A percentile compares a stretch with the other conserved stretches of the same genome.
Evolutionary conservation across 768 basidiomycete species (phyloP).

Genomic region (Podaxis rugospora): DNA sequence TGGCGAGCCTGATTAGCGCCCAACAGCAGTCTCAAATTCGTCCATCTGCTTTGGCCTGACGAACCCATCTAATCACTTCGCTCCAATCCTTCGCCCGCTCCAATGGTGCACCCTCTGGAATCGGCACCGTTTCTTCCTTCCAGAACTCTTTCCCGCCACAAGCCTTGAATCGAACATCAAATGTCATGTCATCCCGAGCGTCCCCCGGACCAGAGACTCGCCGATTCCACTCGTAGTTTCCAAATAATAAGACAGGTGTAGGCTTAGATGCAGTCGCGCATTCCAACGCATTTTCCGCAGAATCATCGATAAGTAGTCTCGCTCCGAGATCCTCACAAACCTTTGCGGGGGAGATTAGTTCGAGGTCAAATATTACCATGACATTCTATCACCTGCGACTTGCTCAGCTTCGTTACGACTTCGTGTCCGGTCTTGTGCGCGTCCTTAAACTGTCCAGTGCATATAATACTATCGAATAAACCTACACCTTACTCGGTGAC

Average conservation of each 20-base stretch:
- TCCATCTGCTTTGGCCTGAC: constrained; percentile 19
- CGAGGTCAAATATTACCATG: background rate
- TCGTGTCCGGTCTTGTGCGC: constrained; percentile 40
- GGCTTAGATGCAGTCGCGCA: constrained; percentile 45
- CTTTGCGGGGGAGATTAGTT: constrained; percentile 24
- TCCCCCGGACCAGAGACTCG: constrained; percentile 44
- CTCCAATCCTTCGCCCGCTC: constrained; percentile 61
- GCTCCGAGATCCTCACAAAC: constrained; percentile 64
- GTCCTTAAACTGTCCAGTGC: constrained; percentile 69
- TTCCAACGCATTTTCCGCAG: constrained; percentile 69
- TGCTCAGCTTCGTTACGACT: constrained; percentile 55
- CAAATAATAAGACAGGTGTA: constrained; percentile 66
- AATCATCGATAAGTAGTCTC: constrained; percentile 73
- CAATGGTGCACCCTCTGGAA: constrained; percentile 46
- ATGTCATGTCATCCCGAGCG: constrained; percentile 48
- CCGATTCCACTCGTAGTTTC: constrained; percentile 73
- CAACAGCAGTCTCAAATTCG: background rate
- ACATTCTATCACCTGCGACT: constrained; percentile 53
- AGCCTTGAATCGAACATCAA: constrained; percentile 41
- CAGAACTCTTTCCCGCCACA: constrained; percentile 52
- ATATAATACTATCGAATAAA: constrained; percentile 57
- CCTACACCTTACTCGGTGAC: constrained; percentile 23
- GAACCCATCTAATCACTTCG: constrained; percentile 48
- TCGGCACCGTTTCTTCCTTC: constrained; percentile 44
- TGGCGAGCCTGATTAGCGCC: background rate